These are phyloP conservation scores for Globisporangium splendens DNA, from an alignment of 352 stramenopile genomes.

Conservation along the genomic window DNA sequence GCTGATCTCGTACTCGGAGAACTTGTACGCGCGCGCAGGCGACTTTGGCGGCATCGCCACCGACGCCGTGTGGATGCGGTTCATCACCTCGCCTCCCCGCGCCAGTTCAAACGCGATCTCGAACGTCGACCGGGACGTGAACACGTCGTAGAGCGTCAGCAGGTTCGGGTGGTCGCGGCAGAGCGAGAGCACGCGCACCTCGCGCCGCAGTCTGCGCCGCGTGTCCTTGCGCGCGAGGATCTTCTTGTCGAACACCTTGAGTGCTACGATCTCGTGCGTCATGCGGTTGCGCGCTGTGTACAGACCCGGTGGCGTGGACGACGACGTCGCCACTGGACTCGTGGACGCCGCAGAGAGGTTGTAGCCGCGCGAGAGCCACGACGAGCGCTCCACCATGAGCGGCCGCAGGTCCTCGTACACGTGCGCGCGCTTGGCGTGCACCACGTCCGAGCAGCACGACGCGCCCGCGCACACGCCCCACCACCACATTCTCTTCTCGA, in stretches of 20 bases:
- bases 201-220: slow-evolving; percentile 61
- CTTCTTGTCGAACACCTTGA: slow-evolving; percentile 65
- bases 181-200: slow-evolving; percentile 54
- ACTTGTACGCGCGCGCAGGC: slow-evolving; percentile 12
- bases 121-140: slow-evolving; percentile 39
- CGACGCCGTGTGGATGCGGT: slow-evolving; percentile 21
- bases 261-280: slow-evolving; percentile 63
- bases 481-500: slow-evolving; percentile 46
- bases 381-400: slow-evolving; percentile 22
- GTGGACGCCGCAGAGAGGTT: not conserved
- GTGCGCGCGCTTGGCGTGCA: slow-evolving; percentile 18
- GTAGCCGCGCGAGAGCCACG: slow-evolving; percentile 3
- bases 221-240: slow-evolving; percentile 37
- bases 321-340: not conserved
- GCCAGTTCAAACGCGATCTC: slow-evolving; percentile 80
- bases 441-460: slow-evolving; percentile 43
- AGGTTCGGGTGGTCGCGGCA: slow-evolving; percentile 54
- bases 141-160: slow-evolving; percentile 63
- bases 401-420: slow-evolving; percentile 53
- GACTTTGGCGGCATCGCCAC: not conserved
- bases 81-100: slow-evolving; percentile 55
- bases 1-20: slow-evolving; percentile 58
- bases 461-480: slow-evolving; percentile 51
- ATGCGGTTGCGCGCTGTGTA: slow-evolving; percentile 53
- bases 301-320: slow-evolving; percentile 30